Conservation (phyloP, 1,284 basidiomycete species). For the Irpex rosettiformis region DNA sequence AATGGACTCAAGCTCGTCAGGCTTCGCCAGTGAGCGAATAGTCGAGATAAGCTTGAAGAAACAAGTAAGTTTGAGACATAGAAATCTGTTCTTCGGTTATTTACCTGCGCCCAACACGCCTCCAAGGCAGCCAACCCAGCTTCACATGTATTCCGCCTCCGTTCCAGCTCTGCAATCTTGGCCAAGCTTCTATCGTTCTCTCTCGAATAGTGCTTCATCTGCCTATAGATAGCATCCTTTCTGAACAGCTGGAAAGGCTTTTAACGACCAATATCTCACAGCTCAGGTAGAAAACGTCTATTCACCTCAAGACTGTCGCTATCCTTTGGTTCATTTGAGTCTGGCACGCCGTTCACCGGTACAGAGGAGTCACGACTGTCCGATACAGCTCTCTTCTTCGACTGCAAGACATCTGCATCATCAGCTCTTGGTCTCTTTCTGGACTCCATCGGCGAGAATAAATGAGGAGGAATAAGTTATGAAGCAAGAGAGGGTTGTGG, state of each 20-base stretch:
- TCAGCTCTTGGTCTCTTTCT: conserved; percentile 61
- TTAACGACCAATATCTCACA: not conserved
- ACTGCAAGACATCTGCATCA: conserved; percentile 44
- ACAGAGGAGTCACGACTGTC: conserved; percentile 53
- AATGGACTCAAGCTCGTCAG: conserved; percentile 47
- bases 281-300: not conserved
- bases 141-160: conserved; percentile 70
- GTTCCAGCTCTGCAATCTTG: conserved; percentile 72
- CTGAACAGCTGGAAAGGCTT: conserved; percentile 36
- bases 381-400: conserved; percentile 67
- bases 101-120: conserved; percentile 88
- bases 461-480: conserved; percentile 7
- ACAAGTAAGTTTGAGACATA: conserved; percentile 14
- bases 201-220: conserved; percentile 89
- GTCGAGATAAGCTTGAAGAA: conserved; percentile 60
- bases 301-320: conserved; percentile 70
- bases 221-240: conserved; percentile 90
- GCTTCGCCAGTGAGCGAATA: conserved; percentile 57
- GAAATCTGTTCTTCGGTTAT: conserved; percentile 8
- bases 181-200: conserved; percentile 70
- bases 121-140: conserved; percentile 78
- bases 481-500: conserved; percentile 7
- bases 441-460: conserved; percentile 45
- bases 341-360: conserved; percentile 53
- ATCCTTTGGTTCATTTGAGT: conserved; percentile 53